A percentile compares a stretch with the other conserved stretches of the same genome.
Evolutionary conservation across 495 filamentous ascomycete genomes (phyloP).

Genomic region (Immersiella caudata): DNA sequence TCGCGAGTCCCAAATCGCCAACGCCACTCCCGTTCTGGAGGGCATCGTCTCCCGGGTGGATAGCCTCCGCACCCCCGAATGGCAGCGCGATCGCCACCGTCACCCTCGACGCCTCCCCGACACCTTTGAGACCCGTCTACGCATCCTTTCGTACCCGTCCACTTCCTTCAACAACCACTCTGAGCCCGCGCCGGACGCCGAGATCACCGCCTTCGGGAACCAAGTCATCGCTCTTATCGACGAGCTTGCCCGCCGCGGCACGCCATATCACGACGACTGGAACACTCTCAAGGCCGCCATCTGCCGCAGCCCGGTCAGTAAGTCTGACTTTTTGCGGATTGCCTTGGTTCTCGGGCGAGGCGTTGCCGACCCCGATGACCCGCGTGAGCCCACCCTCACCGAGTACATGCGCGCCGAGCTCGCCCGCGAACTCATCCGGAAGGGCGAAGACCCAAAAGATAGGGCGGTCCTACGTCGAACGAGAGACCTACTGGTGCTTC

Average conservation of each 20-base stretch:
- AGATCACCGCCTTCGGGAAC: neutral
- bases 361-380: neutral
- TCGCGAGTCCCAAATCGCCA: neutral
- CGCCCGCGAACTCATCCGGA: neutral
- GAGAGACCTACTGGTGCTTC: neutral
- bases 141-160: neutral
- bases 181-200: neutral
- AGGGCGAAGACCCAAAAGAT: neutral
- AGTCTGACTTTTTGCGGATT: constrained; percentile 8
- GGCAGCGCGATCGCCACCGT: constrained; percentile 9
- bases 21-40: constrained; percentile 1
- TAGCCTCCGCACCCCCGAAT: constrained; percentile 3
- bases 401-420: neutral
- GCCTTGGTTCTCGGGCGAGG: neutral
- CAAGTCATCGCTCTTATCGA: neutral
- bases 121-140: constrained; percentile 4
- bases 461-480: neutral
- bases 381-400: neutral
- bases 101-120: neutral
- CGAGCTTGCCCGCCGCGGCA: constrained; percentile 8
- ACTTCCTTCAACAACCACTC: constrained; percentile 4
- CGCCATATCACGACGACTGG: constrained; percentile 7
- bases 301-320: neutral
- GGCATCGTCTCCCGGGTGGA: neutral
- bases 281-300: neutral